Evolutionary conservation across 208 protist species (phyloP), one percentile per base, ranked within the genome.

Genomic region (Acanthamoeba triangularis): DNA sequence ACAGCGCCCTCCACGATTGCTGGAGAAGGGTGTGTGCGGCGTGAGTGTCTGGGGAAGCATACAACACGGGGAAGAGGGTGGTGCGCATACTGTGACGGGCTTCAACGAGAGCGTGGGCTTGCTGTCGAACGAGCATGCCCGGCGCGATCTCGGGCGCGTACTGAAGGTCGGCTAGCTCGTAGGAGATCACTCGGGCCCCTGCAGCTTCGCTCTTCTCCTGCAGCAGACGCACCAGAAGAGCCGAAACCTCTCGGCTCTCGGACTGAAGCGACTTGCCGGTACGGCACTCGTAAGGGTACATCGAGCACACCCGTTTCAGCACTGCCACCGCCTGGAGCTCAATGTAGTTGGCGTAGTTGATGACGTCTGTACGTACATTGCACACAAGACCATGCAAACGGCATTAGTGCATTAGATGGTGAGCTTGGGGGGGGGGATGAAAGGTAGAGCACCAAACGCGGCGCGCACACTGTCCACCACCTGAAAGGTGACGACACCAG

Each of bases 71-170:
- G 5, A 44, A 44, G 41, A 44, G 41, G 41, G 41, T 44, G 2
- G 52, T 14, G 52, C 2, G 52, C 52, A 56, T 93, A 74, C 59
- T 93, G 56, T 67, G n/a, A 37, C 87, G 49, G 30, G 87, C 87
- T 52, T 93, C 87, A 33, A 93, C 44, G 30, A 93, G 87, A 30
- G 87, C 87, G 7, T 93, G 28, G 18, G 87, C 87, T 35, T 93
- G 87, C 61, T 93, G 87, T 1, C 87, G 56, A 16, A 93, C 87
- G 14, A 93, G 61, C 87, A 93, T 93, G 61, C 87, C 87, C 37
- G 52, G 87, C 25, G 87, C 87, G 37, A 93, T 93, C 87, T 93
- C 87, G 4, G 87, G 87, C 33, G 87, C 87, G 37, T 93, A 93
- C 87, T 93, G 87, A 30, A 93, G 47, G 61, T 93, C 87, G n/a